A percentile compares a stretch with the other conserved stretches of the same genome.
phyloP scores from a whole-genome alignment of 352 stramenopile species.

The Phytophthora uliginosa region DNA sequence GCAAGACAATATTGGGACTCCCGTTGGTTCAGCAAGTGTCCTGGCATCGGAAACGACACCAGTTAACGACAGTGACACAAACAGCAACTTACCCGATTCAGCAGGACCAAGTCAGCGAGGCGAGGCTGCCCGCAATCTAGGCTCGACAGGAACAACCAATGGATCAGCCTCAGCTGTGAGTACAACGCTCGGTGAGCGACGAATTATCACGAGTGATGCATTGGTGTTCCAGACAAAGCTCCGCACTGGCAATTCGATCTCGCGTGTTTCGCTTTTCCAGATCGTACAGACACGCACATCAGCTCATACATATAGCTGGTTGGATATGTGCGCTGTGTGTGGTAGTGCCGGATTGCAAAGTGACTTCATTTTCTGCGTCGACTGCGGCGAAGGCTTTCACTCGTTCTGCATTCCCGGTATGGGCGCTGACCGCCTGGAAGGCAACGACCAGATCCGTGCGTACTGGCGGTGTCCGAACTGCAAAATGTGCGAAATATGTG shows the following conservation, averaged over 20 bases:
- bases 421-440: conserved; percentile 36
- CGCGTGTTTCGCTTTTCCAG: conserved; percentile 75
- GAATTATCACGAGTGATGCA: conserved; percentile 28
- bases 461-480: conserved; percentile 97
- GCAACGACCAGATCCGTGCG: conserved; percentile 63
- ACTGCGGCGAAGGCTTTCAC: conserved; percentile 97
- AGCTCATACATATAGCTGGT: conserved; percentile 90
- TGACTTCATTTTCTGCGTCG: conserved; percentile 95
- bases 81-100: conserved; percentile 23
- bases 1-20: conserved; percentile 26
- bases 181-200: conserved; percentile 22
- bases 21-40: conserved; percentile 8
- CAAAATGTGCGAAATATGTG: conserved; percentile 96
- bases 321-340: conserved; percentile 94
- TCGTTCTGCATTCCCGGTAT: conserved; percentile 89
- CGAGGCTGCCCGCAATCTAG: conserved; percentile 14
- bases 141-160: conserved; percentile 2
- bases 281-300: conserved; percentile 82
- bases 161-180: conserved; percentile 4
- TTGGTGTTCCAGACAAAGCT: conserved; percentile 77
- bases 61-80: conserved; percentile 22
- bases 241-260: conserved; percentile 60
- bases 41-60: conserved; percentile 14
- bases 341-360: conserved; percentile 84
- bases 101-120: conserved; percentile 8